These are phyloP conservation scores for Puccinia coronata DNA, from an alignment of 1,284 basidiomycete species.

Conservation along the genomic window DNA sequence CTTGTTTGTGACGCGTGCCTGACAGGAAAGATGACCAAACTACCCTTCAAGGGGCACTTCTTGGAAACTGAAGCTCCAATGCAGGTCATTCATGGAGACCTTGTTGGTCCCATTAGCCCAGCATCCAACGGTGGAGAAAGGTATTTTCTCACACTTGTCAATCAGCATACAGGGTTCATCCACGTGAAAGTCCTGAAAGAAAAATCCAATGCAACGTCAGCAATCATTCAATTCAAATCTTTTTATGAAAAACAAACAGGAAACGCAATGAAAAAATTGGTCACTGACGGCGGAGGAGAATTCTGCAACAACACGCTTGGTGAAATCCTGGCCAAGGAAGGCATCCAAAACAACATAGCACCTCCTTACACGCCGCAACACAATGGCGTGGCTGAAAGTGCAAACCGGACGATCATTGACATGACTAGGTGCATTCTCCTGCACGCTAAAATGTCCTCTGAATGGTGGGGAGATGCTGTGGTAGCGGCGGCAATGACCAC, in stretches of 20 bases:
- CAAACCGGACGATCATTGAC: not conserved
- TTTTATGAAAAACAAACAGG: not conserved
- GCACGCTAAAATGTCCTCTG: not conserved
- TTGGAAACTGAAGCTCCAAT: not conserved
- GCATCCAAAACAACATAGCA: not conserved
- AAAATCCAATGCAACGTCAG: not conserved
- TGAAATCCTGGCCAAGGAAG: not conserved
- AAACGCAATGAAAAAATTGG: not conserved
- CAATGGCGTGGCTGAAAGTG: not conserved
- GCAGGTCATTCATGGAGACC: not conserved
- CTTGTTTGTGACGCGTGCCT: not conserved
- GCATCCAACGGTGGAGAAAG: not conserved
- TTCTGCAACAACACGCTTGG: not conserved
- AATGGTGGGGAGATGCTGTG: not conserved
- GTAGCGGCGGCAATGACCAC: not conserved
- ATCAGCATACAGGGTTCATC: constrained; percentile 1
- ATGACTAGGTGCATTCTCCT: not conserved
- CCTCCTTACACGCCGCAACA: not conserved
- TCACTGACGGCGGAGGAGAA: constrained; percentile 5
- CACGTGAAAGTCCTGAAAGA: not conserved
- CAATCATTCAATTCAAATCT: not conserved
- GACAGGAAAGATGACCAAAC: not conserved
- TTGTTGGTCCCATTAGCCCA: not conserved
- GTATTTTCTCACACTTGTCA: not conserved
- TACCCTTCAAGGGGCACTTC: not conserved